phyloP scores from a whole-genome alignment of 2,329 filamentous ascomycete species.

The Colletotrichum camelliae region DNA sequence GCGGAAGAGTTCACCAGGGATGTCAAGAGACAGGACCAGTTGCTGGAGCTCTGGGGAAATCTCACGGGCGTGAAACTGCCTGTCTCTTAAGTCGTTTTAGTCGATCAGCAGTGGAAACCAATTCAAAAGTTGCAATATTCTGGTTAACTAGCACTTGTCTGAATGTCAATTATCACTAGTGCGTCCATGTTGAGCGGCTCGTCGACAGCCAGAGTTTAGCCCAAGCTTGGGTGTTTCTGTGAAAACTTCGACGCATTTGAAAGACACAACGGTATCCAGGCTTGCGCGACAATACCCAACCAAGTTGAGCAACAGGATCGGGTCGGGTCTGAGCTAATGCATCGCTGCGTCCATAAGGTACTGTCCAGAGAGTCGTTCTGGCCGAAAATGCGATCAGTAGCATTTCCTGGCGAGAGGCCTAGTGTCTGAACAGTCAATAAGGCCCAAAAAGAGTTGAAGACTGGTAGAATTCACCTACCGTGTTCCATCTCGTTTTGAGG shows the following conservation, averaged over 20 bases:
- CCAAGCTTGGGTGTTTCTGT: background rate
- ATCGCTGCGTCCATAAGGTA: background rate
- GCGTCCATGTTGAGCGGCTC: background rate
- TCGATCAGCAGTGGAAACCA: background rate
- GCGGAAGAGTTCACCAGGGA: conserved; percentile 38
- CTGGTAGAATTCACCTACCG: background rate
- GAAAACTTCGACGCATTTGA: background rate
- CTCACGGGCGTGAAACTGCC: conserved; percentile 26
- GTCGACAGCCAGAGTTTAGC: background rate
- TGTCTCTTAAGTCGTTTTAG: background rate
- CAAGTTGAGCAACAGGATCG: background rate
- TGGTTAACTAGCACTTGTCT: background rate
- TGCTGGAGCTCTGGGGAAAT: conserved; percentile 41
- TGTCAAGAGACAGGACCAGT: conserved; percentile 45
- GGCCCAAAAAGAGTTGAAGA: background rate
- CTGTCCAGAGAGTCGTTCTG: background rate
- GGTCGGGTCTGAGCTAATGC: background rate
- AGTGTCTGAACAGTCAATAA: background rate
- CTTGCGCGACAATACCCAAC: background rate
- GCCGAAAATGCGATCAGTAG: background rate
- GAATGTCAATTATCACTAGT: background rate
- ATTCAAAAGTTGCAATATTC: background rate
- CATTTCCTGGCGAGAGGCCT: background rate
- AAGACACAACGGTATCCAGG: background rate
- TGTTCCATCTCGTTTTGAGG: background rate